These are phyloP conservation scores for Arxiozyma bovina DNA, from an alignment of 1,139 yeast genomes.

Conservation along the genomic window DNA sequence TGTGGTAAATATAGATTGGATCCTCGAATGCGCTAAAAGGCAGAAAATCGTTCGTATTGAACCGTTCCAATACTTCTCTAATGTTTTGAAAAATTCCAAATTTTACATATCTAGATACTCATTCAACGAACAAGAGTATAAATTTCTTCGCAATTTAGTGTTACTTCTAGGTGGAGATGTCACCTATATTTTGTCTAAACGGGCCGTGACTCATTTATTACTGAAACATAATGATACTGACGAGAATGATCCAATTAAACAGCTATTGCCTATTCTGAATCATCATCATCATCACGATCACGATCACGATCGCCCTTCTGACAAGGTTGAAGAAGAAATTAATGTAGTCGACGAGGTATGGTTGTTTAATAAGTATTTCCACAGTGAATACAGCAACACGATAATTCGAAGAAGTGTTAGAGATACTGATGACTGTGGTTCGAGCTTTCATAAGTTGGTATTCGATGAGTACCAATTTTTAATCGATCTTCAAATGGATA, in stretches of 20 bases:
- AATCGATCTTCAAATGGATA: neutral
- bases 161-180: constrained; percentile 70
- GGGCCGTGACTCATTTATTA: constrained; percentile 65
- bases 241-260: constrained; percentile 27
- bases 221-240: constrained; percentile 30
- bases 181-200: constrained; percentile 49
- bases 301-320: no score
- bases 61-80: constrained; percentile 52
- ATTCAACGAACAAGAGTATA: constrained; percentile 52
- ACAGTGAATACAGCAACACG: neutral
- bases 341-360: neutral
- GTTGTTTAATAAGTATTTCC: neutral
- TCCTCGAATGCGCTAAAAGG: constrained; percentile 39
- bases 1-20: constrained; percentile 59
- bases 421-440: neutral
- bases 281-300: no score
- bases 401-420: neutral
- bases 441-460: neutral
- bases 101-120: constrained; percentile 55
- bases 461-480: neutral
- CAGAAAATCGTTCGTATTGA: constrained; percentile 41
- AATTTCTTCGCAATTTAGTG: constrained; percentile 49
- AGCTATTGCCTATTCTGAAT: constrained; percentile 16
- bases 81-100: constrained; percentile 51
- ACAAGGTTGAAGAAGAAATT: neutral